Evolutionary conservation across 306 rosid genomes (phyloP).

Genomic region (Psophocarpus tetragonolobus): DNA sequence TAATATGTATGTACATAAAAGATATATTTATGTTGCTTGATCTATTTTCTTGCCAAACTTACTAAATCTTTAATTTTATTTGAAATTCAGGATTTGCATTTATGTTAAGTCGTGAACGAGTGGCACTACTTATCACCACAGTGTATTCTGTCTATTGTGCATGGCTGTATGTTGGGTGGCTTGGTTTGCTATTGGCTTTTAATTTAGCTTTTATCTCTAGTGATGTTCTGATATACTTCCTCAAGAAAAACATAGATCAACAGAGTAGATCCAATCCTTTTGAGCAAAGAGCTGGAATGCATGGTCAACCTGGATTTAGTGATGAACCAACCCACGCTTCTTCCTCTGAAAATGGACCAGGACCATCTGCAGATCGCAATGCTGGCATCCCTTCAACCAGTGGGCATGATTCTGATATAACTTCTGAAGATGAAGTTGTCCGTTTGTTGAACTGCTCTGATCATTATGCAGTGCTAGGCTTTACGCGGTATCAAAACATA

Average conservation of each 20-base stretch:
- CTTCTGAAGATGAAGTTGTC: slow-evolving; percentile 92
- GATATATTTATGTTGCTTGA: not conserved
- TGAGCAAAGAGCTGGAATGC: slow-evolving; percentile 78
- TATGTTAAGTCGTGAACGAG: slow-evolving; percentile 66
- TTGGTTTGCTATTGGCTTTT: slow-evolving; percentile 72
- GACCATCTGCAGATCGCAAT: slow-evolving; percentile 65
- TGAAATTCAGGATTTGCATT: slow-evolving; percentile 81
- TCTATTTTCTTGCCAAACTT: slow-evolving; percentile 30
- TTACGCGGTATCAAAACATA: slow-evolving; percentile 64
- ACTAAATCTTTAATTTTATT: slow-evolving; percentile 40
- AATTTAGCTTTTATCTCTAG: slow-evolving; percentile 90
- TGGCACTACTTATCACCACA: slow-evolving; percentile 71
- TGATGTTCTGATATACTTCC: slow-evolving; percentile 74
- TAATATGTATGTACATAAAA: not conserved
- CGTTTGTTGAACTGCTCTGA: slow-evolving; percentile 90
- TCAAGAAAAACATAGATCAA: slow-evolving; percentile 75
- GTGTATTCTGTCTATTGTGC: slow-evolving; percentile 83
- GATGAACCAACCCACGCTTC: slow-evolving; percentile 65
- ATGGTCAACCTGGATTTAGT: slow-evolving; percentile 62
- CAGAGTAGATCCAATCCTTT: slow-evolving; percentile 61
- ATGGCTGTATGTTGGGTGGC: slow-evolving; percentile 91
- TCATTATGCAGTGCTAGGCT: slow-evolving; percentile 85
- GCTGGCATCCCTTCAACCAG: slow-evolving; percentile 88
- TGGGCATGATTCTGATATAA: slow-evolving; percentile 73
- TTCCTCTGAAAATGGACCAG: slow-evolving; percentile 68